These are phyloP conservation scores for Colletotrichum caudatum DNA, from an alignment of 2,329 filamentous ascomycete genomes.

Conservation along the genomic window DNA sequence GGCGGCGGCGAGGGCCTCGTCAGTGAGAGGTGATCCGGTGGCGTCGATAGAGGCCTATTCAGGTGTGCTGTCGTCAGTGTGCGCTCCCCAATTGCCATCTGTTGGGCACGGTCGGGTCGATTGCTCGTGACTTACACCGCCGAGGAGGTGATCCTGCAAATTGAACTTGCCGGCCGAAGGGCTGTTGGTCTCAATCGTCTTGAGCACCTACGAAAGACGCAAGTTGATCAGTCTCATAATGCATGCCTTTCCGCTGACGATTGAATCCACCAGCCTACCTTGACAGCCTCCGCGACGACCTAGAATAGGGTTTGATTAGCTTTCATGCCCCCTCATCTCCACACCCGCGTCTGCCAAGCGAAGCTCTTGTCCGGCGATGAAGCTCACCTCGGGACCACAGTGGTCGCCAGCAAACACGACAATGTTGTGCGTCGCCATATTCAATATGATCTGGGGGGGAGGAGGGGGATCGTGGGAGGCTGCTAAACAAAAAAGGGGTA, in stretches of 20 bases:
- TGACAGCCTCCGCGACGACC: conserved; percentile 87
- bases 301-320: conserved; percentile 42
- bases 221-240: conserved; percentile 23
- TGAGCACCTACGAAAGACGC: conserved; percentile 72
- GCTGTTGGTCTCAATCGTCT: conserved; percentile 78
- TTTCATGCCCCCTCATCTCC: not conserved
- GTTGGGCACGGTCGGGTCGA: not conserved
- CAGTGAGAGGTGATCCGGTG: conserved; percentile 81
- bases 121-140: conserved; percentile 76
- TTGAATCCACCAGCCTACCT: conserved; percentile 66
- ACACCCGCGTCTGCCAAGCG: conserved; percentile 24
- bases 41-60: conserved; percentile 87
- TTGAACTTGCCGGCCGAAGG: conserved; percentile 82
- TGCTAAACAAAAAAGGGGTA: conserved; percentile 23
- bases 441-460: conserved; percentile 43
- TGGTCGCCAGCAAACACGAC: conserved; percentile 88
- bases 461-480: not conserved
- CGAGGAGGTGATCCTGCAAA: conserved; percentile 89
- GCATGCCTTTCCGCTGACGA: conserved; percentile 9
- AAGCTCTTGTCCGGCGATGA: not conserved
- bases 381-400: conserved; percentile 81
- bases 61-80: not conserved
- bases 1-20: conserved; percentile 84
- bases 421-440: conserved; percentile 79
- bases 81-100: not conserved